Evolutionary conservation across 2,329 filamentous ascomycete genomes (phyloP).

Genomic region (Exophiala calicioides): DNA sequence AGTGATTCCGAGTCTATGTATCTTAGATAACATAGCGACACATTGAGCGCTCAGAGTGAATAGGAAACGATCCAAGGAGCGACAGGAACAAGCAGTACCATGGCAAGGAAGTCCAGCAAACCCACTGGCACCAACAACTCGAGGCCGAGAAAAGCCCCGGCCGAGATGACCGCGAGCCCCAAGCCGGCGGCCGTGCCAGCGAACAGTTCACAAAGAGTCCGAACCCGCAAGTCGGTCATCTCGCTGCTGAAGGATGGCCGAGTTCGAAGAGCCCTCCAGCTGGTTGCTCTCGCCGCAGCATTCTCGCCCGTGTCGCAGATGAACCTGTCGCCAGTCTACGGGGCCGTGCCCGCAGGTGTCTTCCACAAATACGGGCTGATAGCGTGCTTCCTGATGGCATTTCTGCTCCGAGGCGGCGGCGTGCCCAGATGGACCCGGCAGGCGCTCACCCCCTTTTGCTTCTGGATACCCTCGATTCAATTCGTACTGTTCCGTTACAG

Average conservation of each 20-base stretch:
- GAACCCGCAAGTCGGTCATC: no score
- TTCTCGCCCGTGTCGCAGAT: conserved; percentile 57
- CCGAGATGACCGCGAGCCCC: not conserved
- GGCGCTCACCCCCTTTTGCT: conserved; percentile 68
- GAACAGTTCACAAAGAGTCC: conserved; percentile 5
- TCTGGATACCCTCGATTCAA: conserved; percentile 73
- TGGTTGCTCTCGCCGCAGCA: conserved; percentile 42
- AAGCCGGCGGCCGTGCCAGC: not conserved
- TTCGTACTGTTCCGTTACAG: conserved; percentile 70
- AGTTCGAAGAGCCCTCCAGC: conserved; percentile 34
- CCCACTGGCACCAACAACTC: conserved; percentile 1
- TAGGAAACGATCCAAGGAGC: not conserved
- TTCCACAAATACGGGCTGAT: conserved; percentile 70
- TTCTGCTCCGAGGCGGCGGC: conserved; percentile 58
- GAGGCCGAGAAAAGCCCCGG: not conserved
- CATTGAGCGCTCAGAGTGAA: not conserved
- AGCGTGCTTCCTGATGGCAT: conserved; percentile 68
- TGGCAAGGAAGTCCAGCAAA: conserved; percentile 9
- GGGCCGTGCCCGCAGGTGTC: conserved; percentile 72
- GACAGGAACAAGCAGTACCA: not conserved
- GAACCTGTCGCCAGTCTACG: conserved; percentile 83
- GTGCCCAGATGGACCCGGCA: conserved; percentile 52
- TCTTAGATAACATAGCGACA: not conserved
- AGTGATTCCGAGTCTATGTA: no score
- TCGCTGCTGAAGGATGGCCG: conserved; percentile 14